Conservation (phyloP, 441 rosid genomes). For the Jatropha podagrica region DNA sequence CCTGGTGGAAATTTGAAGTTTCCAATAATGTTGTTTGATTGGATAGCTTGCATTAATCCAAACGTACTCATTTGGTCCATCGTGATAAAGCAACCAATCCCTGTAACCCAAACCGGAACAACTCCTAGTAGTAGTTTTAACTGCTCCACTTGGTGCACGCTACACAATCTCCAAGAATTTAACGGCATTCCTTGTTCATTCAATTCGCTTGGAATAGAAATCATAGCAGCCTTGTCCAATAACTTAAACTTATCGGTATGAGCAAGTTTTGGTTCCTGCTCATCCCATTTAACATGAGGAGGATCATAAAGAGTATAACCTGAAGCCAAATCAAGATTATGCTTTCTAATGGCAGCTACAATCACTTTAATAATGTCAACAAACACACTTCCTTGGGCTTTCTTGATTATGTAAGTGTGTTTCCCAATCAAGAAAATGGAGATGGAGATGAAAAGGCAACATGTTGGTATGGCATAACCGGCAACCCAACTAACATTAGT, state of each 20-base stretch:
- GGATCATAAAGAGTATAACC: constrained; percentile 37
- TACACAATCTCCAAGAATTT: constrained; percentile 52
- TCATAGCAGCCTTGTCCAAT: constrained; percentile 52
- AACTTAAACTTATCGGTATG: constrained; percentile 35
- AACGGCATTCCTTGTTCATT: constrained; percentile 34
- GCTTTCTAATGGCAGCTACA: constrained; percentile 40
- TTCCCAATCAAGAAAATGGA: constrained; percentile 38
- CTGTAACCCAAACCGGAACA: constrained; percentile 60
- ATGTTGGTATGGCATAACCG: constrained; percentile 46
- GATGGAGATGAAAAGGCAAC: constrained; percentile 42
- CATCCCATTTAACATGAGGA: constrained; percentile 23
- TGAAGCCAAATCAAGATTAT: neutral
- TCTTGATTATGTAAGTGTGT: constrained; percentile 35
- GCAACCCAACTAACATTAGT: constrained; percentile 51
- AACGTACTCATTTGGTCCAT: constrained; percentile 56
- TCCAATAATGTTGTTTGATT: constrained; percentile 30
- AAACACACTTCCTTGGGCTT: constrained; percentile 54
- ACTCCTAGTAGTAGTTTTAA: constrained; percentile 44
- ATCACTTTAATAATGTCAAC: constrained; percentile 50
- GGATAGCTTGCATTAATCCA: constrained; percentile 56
- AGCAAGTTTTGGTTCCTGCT: constrained; percentile 24
- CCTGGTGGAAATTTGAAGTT: constrained; percentile 53
- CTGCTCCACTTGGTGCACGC: constrained; percentile 55
- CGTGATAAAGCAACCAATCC: constrained; percentile 43
- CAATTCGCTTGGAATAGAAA: constrained; percentile 34